phyloP scores from a whole-genome alignment of 805 yeast genomes.

The Isabelozyma pseudorhagii region DNA sequence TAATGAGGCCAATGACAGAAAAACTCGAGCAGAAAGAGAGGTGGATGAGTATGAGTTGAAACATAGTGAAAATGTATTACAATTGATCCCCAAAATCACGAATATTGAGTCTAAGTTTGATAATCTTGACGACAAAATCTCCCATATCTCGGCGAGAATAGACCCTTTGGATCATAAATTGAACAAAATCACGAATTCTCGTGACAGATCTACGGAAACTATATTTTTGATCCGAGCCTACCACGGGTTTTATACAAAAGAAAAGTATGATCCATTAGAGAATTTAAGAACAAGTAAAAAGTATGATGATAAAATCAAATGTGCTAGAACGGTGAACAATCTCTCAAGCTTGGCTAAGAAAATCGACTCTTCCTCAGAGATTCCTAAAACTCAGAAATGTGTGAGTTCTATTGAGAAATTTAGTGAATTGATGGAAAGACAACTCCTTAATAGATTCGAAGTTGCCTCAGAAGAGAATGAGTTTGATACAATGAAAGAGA shows the following conservation, averaged over 20 bases:
- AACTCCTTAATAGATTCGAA: conserved; percentile 66
- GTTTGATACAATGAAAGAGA: conserved; percentile 67
- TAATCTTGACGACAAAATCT: conserved; percentile 49
- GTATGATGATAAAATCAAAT: conserved; percentile 52
- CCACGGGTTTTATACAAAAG: conserved; percentile 66
- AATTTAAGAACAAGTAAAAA: conserved; percentile 48
- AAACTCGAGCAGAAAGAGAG: conserved; percentile 49
- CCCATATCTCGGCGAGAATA: conserved; percentile 55
- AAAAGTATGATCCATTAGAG: conserved; percentile 54
- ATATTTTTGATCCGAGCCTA: conserved; percentile 74
- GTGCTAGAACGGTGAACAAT: conserved; percentile 69
- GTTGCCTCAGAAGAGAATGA: conserved; percentile 70
- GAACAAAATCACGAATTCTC: conserved; percentile 63
- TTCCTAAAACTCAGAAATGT: conserved; percentile 42
- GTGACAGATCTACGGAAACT: conserved; percentile 70
- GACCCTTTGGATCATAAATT: conserved; percentile 69
- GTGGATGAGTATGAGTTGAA: conserved; percentile 60
- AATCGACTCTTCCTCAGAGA: conserved; percentile 43
- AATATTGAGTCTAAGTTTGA: conserved; percentile 47
- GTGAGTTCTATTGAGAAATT: conserved; percentile 56
- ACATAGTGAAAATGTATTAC: conserved; percentile 65
- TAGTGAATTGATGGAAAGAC: conserved; percentile 74
- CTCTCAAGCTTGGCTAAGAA: conserved; percentile 63
- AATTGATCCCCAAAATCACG: conserved; percentile 47
- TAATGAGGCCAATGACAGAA: conserved; percentile 51